phyloP scores from a whole-genome alignment of 495 filamentous ascomycete genomes.

The Aspergillus cristatus region DNA sequence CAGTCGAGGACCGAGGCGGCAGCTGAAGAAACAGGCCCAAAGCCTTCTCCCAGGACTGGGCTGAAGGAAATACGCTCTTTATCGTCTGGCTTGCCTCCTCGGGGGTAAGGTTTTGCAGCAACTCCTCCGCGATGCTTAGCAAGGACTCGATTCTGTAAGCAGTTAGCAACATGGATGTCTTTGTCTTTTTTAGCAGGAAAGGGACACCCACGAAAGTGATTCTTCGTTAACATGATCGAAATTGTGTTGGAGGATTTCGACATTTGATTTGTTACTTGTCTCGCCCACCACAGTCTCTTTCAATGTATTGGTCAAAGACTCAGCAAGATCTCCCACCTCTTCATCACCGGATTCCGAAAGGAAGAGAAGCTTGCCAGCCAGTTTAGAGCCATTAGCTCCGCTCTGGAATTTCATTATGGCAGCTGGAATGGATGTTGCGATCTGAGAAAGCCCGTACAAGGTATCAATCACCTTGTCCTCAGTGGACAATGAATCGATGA shows the following conservation, averaged over 20 bases:
- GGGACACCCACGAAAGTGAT: conserved; percentile 42
- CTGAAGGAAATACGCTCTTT: conserved; percentile 40
- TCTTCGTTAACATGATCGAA: conserved; percentile 40
- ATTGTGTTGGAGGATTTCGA: conserved; percentile 44
- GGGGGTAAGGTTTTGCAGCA: conserved; percentile 32
- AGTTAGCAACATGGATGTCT: conserved; percentile 8
- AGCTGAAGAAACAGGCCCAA: conserved; percentile 50
- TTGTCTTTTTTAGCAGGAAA: neutral
- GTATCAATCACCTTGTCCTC: conserved; percentile 22
- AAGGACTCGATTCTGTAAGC: conserved; percentile 42
- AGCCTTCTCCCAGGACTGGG: conserved; percentile 39
- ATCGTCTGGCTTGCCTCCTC: conserved; percentile 19
- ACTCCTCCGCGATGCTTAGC: conserved; percentile 40
- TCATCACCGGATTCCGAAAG: conserved; percentile 49
- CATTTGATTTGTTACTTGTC: conserved; percentile 27
- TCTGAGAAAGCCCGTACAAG: conserved; percentile 31
- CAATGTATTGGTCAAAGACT: conserved; percentile 31
- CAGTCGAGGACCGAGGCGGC: conserved; percentile 50
- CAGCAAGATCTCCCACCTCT: conserved; percentile 41
- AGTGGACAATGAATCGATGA: conserved; percentile 28
- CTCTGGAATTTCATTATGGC: conserved; percentile 30
- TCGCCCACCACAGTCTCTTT: conserved; percentile 29
- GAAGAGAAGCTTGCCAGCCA: conserved; percentile 47
- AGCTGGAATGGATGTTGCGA: conserved; percentile 27
- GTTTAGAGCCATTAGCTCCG: conserved; percentile 38